Base-by-base conservation (phyloP, 352 stramenopile species). In the Phytophthora sp. region DNA sequence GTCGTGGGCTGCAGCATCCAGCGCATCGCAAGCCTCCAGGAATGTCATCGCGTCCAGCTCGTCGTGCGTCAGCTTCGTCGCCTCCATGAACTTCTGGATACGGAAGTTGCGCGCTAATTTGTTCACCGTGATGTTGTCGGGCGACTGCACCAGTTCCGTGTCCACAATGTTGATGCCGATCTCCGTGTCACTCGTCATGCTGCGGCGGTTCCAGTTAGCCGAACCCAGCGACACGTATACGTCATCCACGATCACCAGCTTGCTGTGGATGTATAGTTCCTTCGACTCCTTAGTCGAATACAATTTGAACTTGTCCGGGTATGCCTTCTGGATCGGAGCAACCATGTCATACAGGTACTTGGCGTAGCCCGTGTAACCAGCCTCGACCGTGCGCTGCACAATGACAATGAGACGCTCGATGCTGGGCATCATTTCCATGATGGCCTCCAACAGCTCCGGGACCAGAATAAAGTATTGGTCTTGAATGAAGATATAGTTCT, bases 121-220 rank as follows among this genome's bases (percentile, higher is more conserved):
- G 27, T 73, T 69, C 29, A 86, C 79, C 12, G 63, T 76, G 39
- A 88, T 78, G 15, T 72, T 70, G 33, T 79, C 70, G n/a, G 52
- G 69, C 23, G 69, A 73, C 58, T 68, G 52, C 36, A 67, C 60
- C 57, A 67, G 57, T 36, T 79, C 69, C 36, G 74, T 71, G 47
- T 88, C 80, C 16, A 91, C 64, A 20, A 91, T 64, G 50, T 76
- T 79, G 26, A 80, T 66, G n/a, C 66, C 79, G 33, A 91, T 84
- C 60, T 91, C 81, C 41, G 77, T 77, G 68, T 90, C 82, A 31
- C 69, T 84, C 36, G 80, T 89, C 65, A 92, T 88, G 51, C 84
- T 96, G 30, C 93, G 86, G 49, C 96, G 87, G 64, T 98, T 98
- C 71, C 96, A 97, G 74, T 98, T 98, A 51, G 88, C 80, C 33